Percentiles rank a stretch among this genome's conserved stretches.
Evolutionary conservation across 305 asterid genomes (phyloP).

Genomic region (Ilex paraguariensis): DNA sequence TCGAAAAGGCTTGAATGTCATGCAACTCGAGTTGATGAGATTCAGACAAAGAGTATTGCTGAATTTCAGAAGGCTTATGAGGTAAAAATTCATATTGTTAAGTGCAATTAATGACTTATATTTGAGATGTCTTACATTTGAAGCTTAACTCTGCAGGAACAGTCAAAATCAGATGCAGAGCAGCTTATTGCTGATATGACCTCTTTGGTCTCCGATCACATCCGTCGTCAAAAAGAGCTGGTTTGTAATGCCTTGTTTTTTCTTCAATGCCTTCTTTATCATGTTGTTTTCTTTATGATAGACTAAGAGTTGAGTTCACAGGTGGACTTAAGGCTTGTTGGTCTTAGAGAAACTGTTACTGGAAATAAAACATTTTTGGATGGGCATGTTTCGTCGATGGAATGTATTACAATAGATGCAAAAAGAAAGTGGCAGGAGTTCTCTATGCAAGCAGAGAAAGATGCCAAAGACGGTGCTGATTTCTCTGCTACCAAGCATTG

Average conservation of each 20-base stretch:
- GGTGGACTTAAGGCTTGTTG: constrained; percentile 62
- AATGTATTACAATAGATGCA: constrained; percentile 57
- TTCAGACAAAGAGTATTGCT: constrained; percentile 49
- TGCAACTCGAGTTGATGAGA: constrained; percentile 45
- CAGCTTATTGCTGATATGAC: constrained; percentile 70
- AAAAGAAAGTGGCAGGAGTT: constrained; percentile 86
- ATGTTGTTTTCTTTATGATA: not conserved
- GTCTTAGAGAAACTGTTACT: constrained; percentile 43
- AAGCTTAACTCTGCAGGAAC: constrained; percentile 42
- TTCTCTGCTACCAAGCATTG: constrained; percentile 77
- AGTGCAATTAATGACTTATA: constrained; percentile 8
- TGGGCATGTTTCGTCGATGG: constrained; percentile 53
- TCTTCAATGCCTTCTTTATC: constrained; percentile 6
- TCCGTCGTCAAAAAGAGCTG: constrained; percentile 70
- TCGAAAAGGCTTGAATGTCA: constrained; percentile 46
- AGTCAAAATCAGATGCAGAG: constrained; percentile 51
- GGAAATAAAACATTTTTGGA: constrained; percentile 55
- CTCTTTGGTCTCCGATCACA: constrained; percentile 53
- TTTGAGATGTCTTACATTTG: constrained; percentile 16
- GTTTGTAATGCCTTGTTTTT: constrained; percentile 21
- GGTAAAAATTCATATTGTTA: constrained; percentile 27
- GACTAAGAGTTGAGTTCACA: constrained; percentile 18
- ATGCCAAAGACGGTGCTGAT: constrained; percentile 49
- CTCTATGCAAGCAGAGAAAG: constrained; percentile 42
- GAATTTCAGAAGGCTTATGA: constrained; percentile 66